Conservation (phyloP, 1,284 basidiomycete genomes). For the Puccinia coronata region DNA sequence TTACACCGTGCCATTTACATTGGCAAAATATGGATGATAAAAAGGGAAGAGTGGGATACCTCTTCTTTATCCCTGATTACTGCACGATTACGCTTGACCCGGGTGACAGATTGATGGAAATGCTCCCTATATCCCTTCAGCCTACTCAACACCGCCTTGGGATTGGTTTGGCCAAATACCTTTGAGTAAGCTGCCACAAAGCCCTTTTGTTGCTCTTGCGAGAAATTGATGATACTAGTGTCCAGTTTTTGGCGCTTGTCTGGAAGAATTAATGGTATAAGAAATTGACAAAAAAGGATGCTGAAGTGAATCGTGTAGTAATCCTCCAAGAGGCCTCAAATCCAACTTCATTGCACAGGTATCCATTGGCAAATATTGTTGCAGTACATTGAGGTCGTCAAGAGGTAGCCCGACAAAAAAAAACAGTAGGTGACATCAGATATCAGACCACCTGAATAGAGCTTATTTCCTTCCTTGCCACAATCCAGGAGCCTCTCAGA, state of each 20-base stretch:
- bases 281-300: neutral
- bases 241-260: neutral
- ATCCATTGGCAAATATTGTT: neutral
- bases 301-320: conserved; percentile 5
- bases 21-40: neutral
- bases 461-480: neutral
- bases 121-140: neutral
- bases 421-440: conserved; percentile 10
- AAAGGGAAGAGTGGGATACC: neutral
- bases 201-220: neutral
- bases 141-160: neutral
- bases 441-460: neutral
- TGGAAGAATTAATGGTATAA: neutral
- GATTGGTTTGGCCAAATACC: neutral
- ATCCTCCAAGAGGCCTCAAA: neutral
- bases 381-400: conserved; percentile 29
- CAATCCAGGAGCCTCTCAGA: neutral
- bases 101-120: neutral
- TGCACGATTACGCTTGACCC: neutral
- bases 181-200: neutral
- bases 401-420: neutral
- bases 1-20: neutral
- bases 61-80: neutral
- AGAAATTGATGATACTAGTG: neutral
- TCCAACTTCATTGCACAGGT: conserved; percentile 24